These are phyloP conservation scores for Candida ficus DNA, from an alignment of 805 yeast species.

Conservation along the genomic window DNA sequence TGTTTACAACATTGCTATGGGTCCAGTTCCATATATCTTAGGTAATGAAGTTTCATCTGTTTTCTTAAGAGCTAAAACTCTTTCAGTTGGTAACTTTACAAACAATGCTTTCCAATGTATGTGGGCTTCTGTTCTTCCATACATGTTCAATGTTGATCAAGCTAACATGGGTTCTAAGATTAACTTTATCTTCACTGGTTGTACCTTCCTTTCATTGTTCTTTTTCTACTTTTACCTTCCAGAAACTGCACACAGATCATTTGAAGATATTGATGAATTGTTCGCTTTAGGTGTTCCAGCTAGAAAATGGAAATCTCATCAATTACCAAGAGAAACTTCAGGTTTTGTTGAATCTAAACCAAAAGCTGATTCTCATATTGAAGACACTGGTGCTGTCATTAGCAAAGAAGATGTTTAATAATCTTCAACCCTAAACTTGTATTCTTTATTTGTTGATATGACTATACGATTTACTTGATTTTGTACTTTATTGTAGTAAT, in stretches of 20 bases:
- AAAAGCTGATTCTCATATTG: too few species aligned
- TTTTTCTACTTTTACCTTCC: conserved; percentile 47
- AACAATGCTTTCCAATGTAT: conserved; percentile 29
- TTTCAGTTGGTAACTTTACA: conserved; percentile 27
- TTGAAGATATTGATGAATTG: conserved; percentile 51
- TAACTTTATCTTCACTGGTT: conserved; percentile 38
- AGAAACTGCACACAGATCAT: conserved; percentile 48
- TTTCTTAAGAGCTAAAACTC: conserved; percentile 34
- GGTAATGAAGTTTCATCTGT: conserved; percentile 34
- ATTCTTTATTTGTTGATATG: too few species aligned
- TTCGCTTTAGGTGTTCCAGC: conserved; percentile 31
- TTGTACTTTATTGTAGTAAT: too few species aligned
- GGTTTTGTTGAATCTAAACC: too few species aligned
- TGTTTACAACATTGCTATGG: conserved; percentile 32
- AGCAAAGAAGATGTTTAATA: too few species aligned
- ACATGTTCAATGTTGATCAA: conserved; percentile 38
- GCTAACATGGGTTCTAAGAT: conserved; percentile 40
- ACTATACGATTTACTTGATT: too few species aligned
- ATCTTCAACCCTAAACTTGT: too few species aligned
- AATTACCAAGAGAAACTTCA: too few species aligned
- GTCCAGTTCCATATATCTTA: conserved; percentile 33
- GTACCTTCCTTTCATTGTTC: conserved; percentile 25
- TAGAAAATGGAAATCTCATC: conserved; percentile 22
- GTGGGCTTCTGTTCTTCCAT: conserved; percentile 36
- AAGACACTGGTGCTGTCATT: too few species aligned